A percentile compares a stretch with the other conserved stretches of the same genome.
Conservation (phyloP, 495 filamentous ascomycete species). For the Rhypophila decipiens region DNA sequence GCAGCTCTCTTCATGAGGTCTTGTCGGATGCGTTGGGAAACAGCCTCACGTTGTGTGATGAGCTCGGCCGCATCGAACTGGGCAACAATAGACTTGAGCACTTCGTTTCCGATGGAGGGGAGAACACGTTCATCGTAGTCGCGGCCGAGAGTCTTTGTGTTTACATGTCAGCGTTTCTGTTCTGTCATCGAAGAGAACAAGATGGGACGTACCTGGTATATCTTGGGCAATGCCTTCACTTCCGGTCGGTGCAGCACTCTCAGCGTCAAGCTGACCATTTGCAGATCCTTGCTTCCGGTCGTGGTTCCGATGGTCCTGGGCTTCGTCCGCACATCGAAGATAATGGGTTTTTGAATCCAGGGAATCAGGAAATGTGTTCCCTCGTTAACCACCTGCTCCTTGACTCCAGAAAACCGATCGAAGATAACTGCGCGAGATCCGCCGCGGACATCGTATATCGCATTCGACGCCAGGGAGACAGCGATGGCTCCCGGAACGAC, state of each 20-base stretch:
- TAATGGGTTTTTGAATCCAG: slow-evolving; percentile 90
- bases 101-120: slow-evolving; percentile 99
- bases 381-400: slow-evolving; percentile 87
- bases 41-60: slow-evolving; percentile 97
- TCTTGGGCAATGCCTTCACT: slow-evolving; percentile 85
- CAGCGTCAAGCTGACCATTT: slow-evolving; percentile 99
- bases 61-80: slow-evolving; percentile 99
- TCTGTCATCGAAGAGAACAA: too few species aligned
- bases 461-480: slow-evolving; percentile 56
- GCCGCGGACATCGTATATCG: slow-evolving; percentile 95
- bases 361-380: slow-evolving; percentile 96
- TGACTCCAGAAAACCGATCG: slow-evolving; percentile 86
- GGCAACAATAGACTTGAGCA: slow-evolving; percentile 97
- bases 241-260: slow-evolving; percentile 93
- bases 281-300: slow-evolving; percentile 96
- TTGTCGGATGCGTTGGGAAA: slow-evolving; percentile 87
- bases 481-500: slow-evolving; percentile 66
- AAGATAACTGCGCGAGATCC: slow-evolving; percentile 96
- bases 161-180: background rate
- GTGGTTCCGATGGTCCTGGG: slow-evolving; percentile 96
- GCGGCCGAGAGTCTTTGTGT: slow-evolving; percentile 62
- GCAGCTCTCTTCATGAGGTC: slow-evolving; percentile 92
- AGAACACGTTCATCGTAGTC: slow-evolving; percentile 99
- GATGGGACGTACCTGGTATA: slow-evolving; percentile 73
- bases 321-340: slow-evolving; percentile 97